phyloP scores from a whole-genome alignment of 169 alveolate species.

The Neospora caninum region DNA sequence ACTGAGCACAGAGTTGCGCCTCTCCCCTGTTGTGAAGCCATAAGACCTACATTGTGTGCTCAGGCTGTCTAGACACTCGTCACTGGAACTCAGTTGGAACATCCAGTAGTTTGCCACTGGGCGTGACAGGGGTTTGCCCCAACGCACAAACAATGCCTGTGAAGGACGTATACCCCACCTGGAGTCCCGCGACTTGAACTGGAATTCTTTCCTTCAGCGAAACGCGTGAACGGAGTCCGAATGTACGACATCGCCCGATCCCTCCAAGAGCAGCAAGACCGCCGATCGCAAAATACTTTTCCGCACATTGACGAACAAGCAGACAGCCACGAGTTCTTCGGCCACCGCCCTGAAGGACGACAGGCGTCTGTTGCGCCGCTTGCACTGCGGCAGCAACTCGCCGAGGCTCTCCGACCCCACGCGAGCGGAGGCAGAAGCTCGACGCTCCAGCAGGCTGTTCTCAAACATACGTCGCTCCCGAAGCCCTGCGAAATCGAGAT shows the following conservation, averaged over 20 bases:
- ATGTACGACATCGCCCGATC: constrained; percentile 10
- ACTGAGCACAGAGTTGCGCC: background rate
- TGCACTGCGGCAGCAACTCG: background rate
- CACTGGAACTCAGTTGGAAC: too few species aligned
- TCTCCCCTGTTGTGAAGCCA: background rate
- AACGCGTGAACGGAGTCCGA: constrained; percentile 25
- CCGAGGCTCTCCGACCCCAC: background rate
- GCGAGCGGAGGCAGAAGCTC: background rate
- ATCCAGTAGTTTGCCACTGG: too few species aligned
- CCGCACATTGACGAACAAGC: background rate
- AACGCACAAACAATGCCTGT: too few species aligned
- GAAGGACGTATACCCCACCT: too few species aligned
- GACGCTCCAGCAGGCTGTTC: background rate
- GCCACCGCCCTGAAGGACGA: too few species aligned
- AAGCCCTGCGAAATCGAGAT: constrained; percentile 27
- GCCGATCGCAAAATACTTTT: background rate
- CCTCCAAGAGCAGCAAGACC: background rate
- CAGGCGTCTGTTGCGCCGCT: too few species aligned
- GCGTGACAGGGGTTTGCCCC: too few species aligned
- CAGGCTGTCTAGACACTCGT: too few species aligned
- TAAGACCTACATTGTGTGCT: too few species aligned
- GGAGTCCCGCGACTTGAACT: background rate
- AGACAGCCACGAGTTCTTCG: too few species aligned
- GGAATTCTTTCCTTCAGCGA: background rate
- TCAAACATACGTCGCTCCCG: background rate